Conservation (phyloP, 2,329 filamentous ascomycete genomes). For the Pseudocercospora fijiensis region DNA sequence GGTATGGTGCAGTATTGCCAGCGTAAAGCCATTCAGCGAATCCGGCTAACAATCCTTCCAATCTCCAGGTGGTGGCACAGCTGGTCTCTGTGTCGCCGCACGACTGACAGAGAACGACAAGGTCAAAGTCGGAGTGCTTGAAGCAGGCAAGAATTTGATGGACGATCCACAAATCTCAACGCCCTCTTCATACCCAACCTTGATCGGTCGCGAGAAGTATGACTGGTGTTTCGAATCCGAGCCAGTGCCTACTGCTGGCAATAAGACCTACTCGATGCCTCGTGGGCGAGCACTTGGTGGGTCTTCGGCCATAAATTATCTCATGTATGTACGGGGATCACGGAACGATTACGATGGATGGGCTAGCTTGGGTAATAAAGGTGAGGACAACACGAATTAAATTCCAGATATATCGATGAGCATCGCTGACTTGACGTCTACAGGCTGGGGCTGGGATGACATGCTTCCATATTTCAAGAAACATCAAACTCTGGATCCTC, state of each 20-base stretch:
- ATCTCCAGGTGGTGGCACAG: conserved; percentile 32
- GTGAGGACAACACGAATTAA: conserved; percentile 34
- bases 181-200: conserved; percentile 35
- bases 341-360: conserved; percentile 41
- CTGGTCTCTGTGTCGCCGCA: conserved; percentile 34
- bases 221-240: conserved; percentile 38
- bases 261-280: conserved; percentile 35
- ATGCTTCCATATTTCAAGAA: conserved; percentile 36
- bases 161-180: conserved; percentile 37
- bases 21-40: background rate
- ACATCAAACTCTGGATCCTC: conserved; percentile 25
- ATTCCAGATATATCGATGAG: background rate
- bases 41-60: conserved; percentile 26
- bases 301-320: conserved; percentile 42
- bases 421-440: conserved; percentile 34
- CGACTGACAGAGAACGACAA: conserved; percentile 33
- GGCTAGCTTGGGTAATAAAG: conserved; percentile 32
- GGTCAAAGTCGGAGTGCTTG: conserved; percentile 37
- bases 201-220: conserved; percentile 38
- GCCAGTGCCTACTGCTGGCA: conserved; percentile 25
- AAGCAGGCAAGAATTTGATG: conserved; percentile 34
- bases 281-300: conserved; percentile 44
- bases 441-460: conserved; percentile 35
- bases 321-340: conserved; percentile 38
- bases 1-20: background rate